Conservation (phyloP, 345 rosid genomes). For the Sonneratia caseolaris region DNA sequence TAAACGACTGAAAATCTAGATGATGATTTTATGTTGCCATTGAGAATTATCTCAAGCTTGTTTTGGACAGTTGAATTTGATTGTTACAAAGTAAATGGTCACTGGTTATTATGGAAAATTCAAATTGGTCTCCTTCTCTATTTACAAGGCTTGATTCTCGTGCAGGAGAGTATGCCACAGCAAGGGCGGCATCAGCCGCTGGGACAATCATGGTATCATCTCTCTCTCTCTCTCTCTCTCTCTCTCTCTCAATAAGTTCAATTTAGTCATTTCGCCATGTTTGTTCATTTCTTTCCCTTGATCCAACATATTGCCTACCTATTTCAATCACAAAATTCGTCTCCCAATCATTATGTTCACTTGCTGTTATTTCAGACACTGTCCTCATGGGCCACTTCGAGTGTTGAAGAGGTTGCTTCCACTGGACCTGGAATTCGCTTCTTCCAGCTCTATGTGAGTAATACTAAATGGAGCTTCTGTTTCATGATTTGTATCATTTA, state of each 20-base stretch:
- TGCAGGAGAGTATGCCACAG: constrained; percentile 90
- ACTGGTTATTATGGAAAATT: background rate
- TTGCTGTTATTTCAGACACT: constrained; percentile 41
- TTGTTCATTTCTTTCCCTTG: background rate
- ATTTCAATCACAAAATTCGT: background rate
- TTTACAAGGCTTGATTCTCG: background rate
- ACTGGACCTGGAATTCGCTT: constrained; percentile 90
- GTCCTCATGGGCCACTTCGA: constrained; percentile 90
- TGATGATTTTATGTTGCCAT: background rate
- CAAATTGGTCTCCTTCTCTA: background rate
- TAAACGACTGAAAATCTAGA: no score
- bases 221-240: constrained; percentile 15
- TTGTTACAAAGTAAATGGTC: background rate
- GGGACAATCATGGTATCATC: constrained; percentile 73
- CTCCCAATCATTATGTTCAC: background rate
- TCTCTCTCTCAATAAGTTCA: no score
- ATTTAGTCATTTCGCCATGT: constrained; percentile 2
- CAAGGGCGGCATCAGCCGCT: constrained; percentile 83
- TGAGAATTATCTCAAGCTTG: background rate
- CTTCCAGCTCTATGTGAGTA: constrained; percentile 88
- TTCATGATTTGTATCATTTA: background rate
- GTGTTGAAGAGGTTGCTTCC: constrained; percentile 93
- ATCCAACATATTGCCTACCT: background rate
- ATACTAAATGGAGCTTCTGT: constrained; percentile 8
- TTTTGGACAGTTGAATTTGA: background rate